Conservation (phyloP, 257 asterid genomes). For the Ocimum tenuiflorum region DNA sequence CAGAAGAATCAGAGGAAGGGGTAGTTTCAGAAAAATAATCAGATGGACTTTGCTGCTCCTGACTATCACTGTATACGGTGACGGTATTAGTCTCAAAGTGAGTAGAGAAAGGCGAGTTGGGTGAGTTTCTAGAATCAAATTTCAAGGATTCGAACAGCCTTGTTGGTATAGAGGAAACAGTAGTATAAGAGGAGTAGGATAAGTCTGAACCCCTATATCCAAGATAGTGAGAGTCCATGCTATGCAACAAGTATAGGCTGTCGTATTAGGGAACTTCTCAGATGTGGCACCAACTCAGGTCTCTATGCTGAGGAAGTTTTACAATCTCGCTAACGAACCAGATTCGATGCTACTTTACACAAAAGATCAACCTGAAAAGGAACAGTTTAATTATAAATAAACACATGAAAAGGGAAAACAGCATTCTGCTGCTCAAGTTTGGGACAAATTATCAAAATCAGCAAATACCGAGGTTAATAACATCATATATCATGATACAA, state of each 20-base stretch:
- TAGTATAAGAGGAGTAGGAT: conserved; percentile 35
- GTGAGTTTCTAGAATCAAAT: conserved; percentile 55
- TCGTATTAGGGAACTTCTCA: background rate
- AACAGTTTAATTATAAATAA: background rate
- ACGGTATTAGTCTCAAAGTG: conserved; percentile 42
- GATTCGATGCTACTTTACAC: background rate
- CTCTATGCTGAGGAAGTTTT: no score
- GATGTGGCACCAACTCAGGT: background rate
- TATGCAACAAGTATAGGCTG: conserved; percentile 23
- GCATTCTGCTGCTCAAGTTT: background rate
- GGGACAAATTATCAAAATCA: background rate
- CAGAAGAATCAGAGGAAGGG: conserved; percentile 49
- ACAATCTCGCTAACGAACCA: background rate
- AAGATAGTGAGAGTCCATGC: conserved; percentile 37
- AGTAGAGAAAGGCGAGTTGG: conserved; percentile 61
- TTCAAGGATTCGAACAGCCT: conserved; percentile 43
- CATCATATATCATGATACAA: background rate
- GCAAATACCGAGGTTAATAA: background rate
- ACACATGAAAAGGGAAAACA: background rate
- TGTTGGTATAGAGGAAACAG: conserved; percentile 42
- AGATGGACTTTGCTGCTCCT: conserved; percentile 49
- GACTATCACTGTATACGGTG: conserved; percentile 39
- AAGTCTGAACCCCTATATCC: conserved; percentile 30
- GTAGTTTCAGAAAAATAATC: conserved; percentile 46
- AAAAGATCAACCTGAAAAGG: conserved; percentile 24